Conservation (phyloP, 768 basidiomycete species). For the Phylloporus sp. region DNA sequence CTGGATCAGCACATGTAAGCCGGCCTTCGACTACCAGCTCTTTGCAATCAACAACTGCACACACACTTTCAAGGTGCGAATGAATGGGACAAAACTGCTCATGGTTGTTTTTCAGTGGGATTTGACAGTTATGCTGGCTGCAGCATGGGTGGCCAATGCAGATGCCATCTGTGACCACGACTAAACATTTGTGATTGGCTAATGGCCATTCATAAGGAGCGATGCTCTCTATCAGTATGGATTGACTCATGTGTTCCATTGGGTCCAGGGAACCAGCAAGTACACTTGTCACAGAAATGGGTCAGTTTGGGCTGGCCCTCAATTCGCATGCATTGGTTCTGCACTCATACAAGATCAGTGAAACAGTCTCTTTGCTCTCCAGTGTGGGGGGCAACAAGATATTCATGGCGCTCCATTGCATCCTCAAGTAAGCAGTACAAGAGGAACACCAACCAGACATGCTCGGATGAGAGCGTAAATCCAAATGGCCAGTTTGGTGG, state of each 20-base stretch:
- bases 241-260: neutral
- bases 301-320: neutral
- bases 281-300: conserved; percentile 3
- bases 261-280: neutral
- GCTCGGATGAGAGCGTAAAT: neutral
- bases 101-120: too few relatives aligned
- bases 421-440: conserved; percentile 7
- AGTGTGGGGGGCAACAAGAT: neutral
- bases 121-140: neutral
- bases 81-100: too few relatives aligned
- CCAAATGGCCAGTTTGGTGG: neutral
- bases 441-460: neutral
- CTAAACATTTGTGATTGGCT: neutral
- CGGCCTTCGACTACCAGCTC: too few relatives aligned
- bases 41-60: too few relatives aligned
- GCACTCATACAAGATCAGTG: neutral
- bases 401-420: neutral
- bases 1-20: too few relatives aligned
- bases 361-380: neutral
- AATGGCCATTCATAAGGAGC: too few relatives aligned
- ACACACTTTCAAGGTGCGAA: too few relatives aligned
- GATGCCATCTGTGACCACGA: neutral
- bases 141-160: conserved; percentile 10
- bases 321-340: neutral
- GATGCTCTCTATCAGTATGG: neutral